Base-by-base conservation (phyloP, 805 yeast genomes). In the Lipomyces mesembrius region DNA sequence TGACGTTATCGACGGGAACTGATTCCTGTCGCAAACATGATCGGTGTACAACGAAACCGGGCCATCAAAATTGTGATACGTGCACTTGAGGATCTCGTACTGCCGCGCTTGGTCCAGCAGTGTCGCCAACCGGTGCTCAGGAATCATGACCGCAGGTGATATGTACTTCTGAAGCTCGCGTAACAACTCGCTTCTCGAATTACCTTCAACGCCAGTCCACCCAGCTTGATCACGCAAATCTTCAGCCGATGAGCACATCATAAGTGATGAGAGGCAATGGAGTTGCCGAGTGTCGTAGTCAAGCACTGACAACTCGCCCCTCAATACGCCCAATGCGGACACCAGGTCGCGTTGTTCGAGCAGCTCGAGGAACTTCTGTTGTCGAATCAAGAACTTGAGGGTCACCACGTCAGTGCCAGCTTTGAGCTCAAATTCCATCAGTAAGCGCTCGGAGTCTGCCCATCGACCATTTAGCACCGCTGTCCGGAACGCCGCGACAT, bases 71-170 rank as follows among this genome's bases (percentile, higher is more conserved):
- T 69, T 74, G 64, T 78, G 76, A 17, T 78, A 78, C 34, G 80
- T 73, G 53, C 79, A 78, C 25, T 78, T 74, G 17, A 79, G 68
- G 37, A 80, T 78, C 52, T 87, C 89, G 67, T 80, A 81, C 43
- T 77, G 73, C 17, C 83, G 74, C 0, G 91, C 84, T 70, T 88
- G 89, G 14, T 79, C 76, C 12, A 87, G 71, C 32, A 88, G 74
- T 4, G 83, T 79, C 22, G 83, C 79, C 9, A 88, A 75, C 37
- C 91, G 77, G 35, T 80, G 81, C 60, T 83, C 80, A 0, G 91
- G 87, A 2, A 85, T 82, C 77, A 85, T 77, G 60, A 82, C 83
- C 61, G 83, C 80, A 0, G 89, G 84, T 14, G 87, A 82, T 22
- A 88, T 79, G 70, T 79, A 79, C 46, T 76, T 74, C 49, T 85